Base-by-base conservation (phyloP, 495 filamentous ascomycete genomes). In the Xanthoparmelia taractica region DNA sequence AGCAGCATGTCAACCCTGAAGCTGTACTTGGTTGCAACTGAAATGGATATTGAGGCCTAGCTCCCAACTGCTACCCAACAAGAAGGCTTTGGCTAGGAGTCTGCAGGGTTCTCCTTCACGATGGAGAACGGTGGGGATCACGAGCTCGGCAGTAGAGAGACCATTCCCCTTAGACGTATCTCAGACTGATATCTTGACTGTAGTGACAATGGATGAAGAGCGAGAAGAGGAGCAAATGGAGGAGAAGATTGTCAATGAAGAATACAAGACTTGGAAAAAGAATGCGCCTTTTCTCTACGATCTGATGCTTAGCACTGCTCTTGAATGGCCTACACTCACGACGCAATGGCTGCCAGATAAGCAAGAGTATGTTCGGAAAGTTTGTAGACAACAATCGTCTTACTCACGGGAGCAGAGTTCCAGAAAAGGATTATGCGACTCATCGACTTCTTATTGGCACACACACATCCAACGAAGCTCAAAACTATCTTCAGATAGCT, bases 261-360 rank as follows among this genome's bases (percentile, higher is more conserved):
- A 97, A 76, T 99, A 99, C 82, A 99, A 99, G 73, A 96, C 91
- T 66, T 99, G 95, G 95, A 99, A 99, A 82, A 99, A 99, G 83
- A 97, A 97, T 75, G 88, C 91, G 66, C 92, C 93, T 4, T 97
- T 97, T 74, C 88, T 99, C 67, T 99, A 99, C 74, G 95, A 97
- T 70, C 86, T 96, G 81, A 92, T 97, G 63, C 76, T 96, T 37
- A 92, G 94, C 69, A 93, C 88, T 55, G 95, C 95, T 40, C 79
- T 99, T 52, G 93, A 97, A 76, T 99, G 95, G 95, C 95, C 95
- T 25, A 97, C 95, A 12, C 80, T 99, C 58, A 97, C 94, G 18
- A 92, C 90, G 12, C 93, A 99, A 80, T 99, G 95, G 95, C 85
- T 99, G 63, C 95, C 95, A 34, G 95, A 99, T 72, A 90, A 92